phyloP scores from a whole-genome alignment of 1,139 yeast species.

The Candida frijolesensis region DNA sequence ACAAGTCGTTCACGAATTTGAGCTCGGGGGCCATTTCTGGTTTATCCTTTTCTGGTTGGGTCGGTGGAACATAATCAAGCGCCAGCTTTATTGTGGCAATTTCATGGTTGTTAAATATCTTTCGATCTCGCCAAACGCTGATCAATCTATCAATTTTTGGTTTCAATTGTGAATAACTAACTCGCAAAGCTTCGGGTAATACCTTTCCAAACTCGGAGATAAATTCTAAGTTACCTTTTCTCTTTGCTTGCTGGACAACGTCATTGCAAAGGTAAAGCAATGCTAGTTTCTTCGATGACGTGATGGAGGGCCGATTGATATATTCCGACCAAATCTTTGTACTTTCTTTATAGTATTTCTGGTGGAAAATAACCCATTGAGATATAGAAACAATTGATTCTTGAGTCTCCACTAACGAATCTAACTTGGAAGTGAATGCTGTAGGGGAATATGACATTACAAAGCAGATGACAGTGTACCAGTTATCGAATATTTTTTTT shows the following conservation, averaged over 20 bases:
- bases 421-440: slow-evolving; percentile 57
- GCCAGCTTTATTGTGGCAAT: slow-evolving; percentile 45
- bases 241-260: slow-evolving; percentile 78
- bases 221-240: slow-evolving; percentile 63
- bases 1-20: slow-evolving; percentile 35
- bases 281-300: slow-evolving; percentile 50
- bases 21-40: slow-evolving; percentile 40
- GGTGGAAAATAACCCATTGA: slow-evolving; percentile 84
- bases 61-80: slow-evolving; percentile 8
- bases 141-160: slow-evolving; percentile 66
- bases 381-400: slow-evolving; percentile 82
- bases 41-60: slow-evolving; percentile 20
- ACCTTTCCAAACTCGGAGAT: slow-evolving; percentile 57
- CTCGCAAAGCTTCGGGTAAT: slow-evolving; percentile 38
- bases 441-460: slow-evolving; percentile 65
- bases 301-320: slow-evolving; percentile 30
- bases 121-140: slow-evolving; percentile 74
- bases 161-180: slow-evolving; percentile 41
- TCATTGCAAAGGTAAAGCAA: slow-evolving; percentile 79
- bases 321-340: slow-evolving; percentile 65
- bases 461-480: too few species aligned
- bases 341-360: slow-evolving; percentile 61
- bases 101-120: slow-evolving; percentile 50
- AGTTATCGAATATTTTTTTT: too few species aligned
- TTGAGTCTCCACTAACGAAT: slow-evolving; percentile 71